Percentiles rank a stretch among this genome's conserved stretches.
These are phyloP conservation scores for Isabelozyma pseudorhagii DNA, from an alignment of 805 yeast species.

Conservation along the genomic window DNA sequence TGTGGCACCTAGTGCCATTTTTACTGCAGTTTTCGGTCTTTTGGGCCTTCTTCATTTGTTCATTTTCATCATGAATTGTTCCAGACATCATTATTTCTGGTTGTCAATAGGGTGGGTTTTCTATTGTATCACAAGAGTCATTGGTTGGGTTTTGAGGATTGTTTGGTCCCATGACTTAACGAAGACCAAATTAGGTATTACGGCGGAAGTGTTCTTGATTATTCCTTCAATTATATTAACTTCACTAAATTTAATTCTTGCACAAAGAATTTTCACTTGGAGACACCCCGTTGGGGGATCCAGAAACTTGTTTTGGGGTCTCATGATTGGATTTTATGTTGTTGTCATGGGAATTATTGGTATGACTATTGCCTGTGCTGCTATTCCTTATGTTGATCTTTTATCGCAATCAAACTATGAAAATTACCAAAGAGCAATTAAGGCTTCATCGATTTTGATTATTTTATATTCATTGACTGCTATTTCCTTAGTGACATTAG, in stretches of 20 bases:
- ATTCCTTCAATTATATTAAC: constrained; percentile 58
- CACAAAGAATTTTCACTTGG: constrained; percentile 75
- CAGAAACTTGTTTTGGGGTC: constrained; percentile 44
- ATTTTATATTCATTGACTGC: constrained; percentile 53
- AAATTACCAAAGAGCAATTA: constrained; percentile 53
- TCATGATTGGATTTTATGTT: constrained; percentile 49
- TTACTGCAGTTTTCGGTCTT: constrained; percentile 50
- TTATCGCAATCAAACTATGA: constrained; percentile 41
- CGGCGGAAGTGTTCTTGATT: constrained; percentile 53
- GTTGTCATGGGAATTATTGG: constrained; percentile 56
- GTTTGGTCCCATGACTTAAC: constrained; percentile 57
- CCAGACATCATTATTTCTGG: constrained; percentile 61
- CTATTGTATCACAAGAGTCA: constrained; percentile 49
- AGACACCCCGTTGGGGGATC: constrained; percentile 71
- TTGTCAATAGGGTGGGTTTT: constrained; percentile 50
- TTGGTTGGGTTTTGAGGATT: constrained; percentile 60
- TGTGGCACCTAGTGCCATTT: constrained; percentile 58
- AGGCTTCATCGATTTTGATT: constrained; percentile 38
- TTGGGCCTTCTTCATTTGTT: constrained; percentile 44
- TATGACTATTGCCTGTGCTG: constrained; percentile 68
- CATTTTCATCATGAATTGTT: constrained; percentile 46
- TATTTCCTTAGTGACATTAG: constrained; percentile 43
- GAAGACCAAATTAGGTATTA: constrained; percentile 47
- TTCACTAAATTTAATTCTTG: constrained; percentile 59
- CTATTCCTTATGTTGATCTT: constrained; percentile 57